phyloP scores from a whole-genome alignment of 495 filamentous ascomycete genomes.

The Aspergillus biplanus region DNA sequence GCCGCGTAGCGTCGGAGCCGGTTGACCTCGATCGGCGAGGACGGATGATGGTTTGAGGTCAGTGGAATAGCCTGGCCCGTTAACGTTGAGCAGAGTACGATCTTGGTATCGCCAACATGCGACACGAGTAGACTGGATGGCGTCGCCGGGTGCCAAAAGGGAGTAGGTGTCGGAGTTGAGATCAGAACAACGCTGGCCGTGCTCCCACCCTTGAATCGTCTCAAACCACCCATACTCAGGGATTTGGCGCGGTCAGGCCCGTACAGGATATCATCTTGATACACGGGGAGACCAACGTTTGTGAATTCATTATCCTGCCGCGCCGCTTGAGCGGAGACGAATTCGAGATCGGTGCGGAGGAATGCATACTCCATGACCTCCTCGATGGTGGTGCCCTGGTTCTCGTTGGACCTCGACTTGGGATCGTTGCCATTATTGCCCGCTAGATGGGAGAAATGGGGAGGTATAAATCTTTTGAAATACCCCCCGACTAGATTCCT shows the following conservation, averaged over 20 bases:
- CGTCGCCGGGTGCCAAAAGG: constrained; percentile 91
- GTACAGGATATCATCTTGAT: constrained; percentile 78
- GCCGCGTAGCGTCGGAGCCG: constrained; percentile 83
- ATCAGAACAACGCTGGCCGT: constrained; percentile 89
- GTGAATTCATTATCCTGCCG: constrained; percentile 72
- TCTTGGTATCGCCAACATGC: constrained; percentile 91
- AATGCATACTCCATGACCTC: constrained; percentile 82
- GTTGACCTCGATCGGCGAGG: constrained; percentile 77
- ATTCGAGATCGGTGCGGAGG: constrained; percentile 88
- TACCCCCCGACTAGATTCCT: constrained; percentile 87
- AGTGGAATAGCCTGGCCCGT: constrained; percentile 78
- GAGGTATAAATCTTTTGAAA: constrained; percentile 83
- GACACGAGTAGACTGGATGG: constrained; percentile 82
- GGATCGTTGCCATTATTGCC: constrained; percentile 23
- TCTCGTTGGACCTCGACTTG: constrained; percentile 3
- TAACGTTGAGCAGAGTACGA: constrained; percentile 79
- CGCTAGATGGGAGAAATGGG: constrained; percentile 55
- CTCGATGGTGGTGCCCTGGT: constrained; percentile 46
- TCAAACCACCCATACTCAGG: constrained; percentile 51
- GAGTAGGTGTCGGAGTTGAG: constrained; percentile 84
- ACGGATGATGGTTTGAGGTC: constrained; percentile 89
- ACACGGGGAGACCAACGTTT: constrained; percentile 71
- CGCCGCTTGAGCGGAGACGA: constrained; percentile 80
- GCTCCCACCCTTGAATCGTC: constrained; percentile 86
- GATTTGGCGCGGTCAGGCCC: constrained; percentile 60